Percentiles rank a stretch among this genome's conserved stretches.
phyloP scores from a whole-genome alignment of 495 filamentous ascomycete genomes.

The Penicillium goetzii region DNA sequence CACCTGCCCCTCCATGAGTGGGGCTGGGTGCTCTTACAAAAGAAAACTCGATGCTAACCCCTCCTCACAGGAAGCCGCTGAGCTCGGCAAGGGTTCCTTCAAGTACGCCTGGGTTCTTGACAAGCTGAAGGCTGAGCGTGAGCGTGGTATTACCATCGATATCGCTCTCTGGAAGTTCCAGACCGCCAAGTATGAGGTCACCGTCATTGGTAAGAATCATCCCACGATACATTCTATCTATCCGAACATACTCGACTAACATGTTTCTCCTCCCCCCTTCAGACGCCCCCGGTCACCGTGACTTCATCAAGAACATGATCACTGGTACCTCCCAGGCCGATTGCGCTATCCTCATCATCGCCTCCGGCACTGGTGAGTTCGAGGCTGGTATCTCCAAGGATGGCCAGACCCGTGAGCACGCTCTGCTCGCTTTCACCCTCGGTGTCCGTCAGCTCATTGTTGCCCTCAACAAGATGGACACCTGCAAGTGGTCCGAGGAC shows the following conservation, averaged over 20 bases:
- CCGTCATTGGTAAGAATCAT: conserved; percentile 82
- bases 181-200: conserved; percentile 98
- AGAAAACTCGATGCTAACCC: conserved; percentile 40
- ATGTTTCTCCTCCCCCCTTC: conserved; percentile 10
- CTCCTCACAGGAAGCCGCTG: conserved; percentile 82
- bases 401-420: conserved; percentile 99
- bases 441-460: conserved; percentile 99
- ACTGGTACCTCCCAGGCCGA: conserved; percentile 99
- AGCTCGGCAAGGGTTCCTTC: conserved; percentile 99
- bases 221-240: neutral
- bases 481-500: conserved; percentile 94
- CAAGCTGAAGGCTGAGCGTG: conserved; percentile 99
- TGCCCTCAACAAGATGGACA: conserved; percentile 99
- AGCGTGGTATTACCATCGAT: conserved; percentile 99
- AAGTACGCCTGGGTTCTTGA: conserved; percentile 99
- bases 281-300: conserved; percentile 99
- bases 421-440: conserved; percentile 99
- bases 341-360: conserved; percentile 99
- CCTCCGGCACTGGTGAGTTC: conserved; percentile 99
- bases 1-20: neutral
- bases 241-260: conserved; percentile 9
- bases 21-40: neutral
- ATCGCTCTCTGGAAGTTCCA: conserved; percentile 99
- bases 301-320: conserved; percentile 99
- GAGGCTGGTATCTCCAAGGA: conserved; percentile 99